Evolutionary conservation across 1,284 basidiomycete species (phyloP), one percentile per base, ranked within the genome.

Genomic region (Pseudomicrostroma phylloplanum): DNA sequence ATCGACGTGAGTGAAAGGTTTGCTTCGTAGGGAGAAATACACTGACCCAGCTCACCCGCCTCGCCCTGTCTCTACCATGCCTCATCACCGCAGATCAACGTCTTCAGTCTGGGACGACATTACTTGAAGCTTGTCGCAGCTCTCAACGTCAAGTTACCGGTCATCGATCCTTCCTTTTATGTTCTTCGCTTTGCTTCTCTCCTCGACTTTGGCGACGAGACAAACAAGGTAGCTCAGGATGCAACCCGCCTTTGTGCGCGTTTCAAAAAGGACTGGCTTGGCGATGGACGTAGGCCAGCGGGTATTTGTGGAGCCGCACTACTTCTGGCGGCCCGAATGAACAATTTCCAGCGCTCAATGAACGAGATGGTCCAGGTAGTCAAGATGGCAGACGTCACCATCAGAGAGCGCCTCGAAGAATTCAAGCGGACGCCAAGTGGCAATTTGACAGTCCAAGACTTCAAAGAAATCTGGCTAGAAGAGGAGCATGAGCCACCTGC

Each of bases 201-300:
- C 8, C 88, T 99, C 60, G 86, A 97, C 80, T 97, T 98, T 72
- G 94, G 94, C 6, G 89, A 93, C 57, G 90, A 94, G 77, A 94
- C 92, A 1, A 86, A 89, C 67, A 88, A 87, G 65, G 92, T 99
- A 1, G 92, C 93, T 0, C 87, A 88, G 13, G 96, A 99, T 76
- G 96, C 96, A 0, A 88, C 91, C 0, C 88, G 94, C 0, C 88
- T 98, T 56, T 91, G 97, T 19, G 87, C 90, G 66, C 89, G 96
- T 26, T 97, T 98, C 81, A 89, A 92, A 74, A 86, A 91, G 26
- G 96, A 98, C 80, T 99, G 94, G 94, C 92, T 99, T 86, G 89
- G 90, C 6, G 88, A 89, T 36, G 96, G 96, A 42, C 87, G 96
- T 49, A 86, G 96, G 12, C 96, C 96, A 0, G 92, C 96, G 0